Base-by-base conservation (phyloP, 2,329 filamentous ascomycete species). In the Penicillium verrucosum region DNA sequence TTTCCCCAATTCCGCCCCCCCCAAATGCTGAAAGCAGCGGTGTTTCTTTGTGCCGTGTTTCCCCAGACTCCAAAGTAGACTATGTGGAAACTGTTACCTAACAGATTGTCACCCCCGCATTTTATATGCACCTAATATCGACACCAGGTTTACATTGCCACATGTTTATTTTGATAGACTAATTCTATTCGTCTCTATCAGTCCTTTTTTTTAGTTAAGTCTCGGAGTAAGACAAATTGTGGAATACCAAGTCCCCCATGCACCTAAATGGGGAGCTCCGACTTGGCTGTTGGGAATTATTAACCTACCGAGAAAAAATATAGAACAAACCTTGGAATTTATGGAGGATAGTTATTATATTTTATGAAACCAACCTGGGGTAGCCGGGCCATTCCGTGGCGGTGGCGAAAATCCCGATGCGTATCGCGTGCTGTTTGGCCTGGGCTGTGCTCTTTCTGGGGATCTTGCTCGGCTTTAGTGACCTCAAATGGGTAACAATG, bases 41-140 rank as follows among this genome's bases (percentile, higher is more conserved):
- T 18, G 41, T 56, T n/a, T 44, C 30, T n/a, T 30, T 45, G 40
- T 16, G 30, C 45, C 46, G 18, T 42, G n/a, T 53, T 45, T 50
- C 52, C 52, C 52, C 52, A 55, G 52, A 55, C 45, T 55, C 38
- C 29, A 50, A 27, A 34, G 12, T 40, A 29, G 38, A 37, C 44
- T 27, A 41, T 41, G 66, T 69, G 68, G 64, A 69, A 70, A 60
- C 65, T 64, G 62, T 70, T 70, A 70, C 59, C 54, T 70, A 70
- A 70, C 57, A 64, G 54, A 57, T 43, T 68, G 52, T 51, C 16
- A 49, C 34, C 68, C 66, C 68, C 67, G 61, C 66, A 67, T 63
- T 68, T 57, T 59, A 51, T 47, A 53, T 52, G 51, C 51, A 61
- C 40, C 49, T 54, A 56, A 57, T 59, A 21, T 46, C 10, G 32